A percentile compares a stretch with the other conserved stretches of the same genome.
phyloP scores from a whole-genome alignment of 129 eudicot species.

The Gnaphalium uliginosum region DNA sequence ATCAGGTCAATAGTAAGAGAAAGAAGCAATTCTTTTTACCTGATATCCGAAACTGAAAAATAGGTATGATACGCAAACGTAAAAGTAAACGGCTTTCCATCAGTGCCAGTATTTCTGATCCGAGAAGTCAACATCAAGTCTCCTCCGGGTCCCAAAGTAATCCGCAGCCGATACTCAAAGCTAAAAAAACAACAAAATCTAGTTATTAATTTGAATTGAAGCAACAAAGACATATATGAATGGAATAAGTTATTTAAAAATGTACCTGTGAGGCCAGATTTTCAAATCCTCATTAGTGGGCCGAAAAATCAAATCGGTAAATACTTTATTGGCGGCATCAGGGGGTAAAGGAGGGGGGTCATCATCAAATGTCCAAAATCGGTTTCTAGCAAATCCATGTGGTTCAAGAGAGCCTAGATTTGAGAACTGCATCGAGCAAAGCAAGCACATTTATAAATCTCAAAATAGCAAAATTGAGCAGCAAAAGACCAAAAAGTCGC shows the following conservation, averaged over 20 bases:
- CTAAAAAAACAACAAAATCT: constrained; percentile 34
- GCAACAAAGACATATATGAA: background rate
- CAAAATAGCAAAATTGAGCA: background rate
- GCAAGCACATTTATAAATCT: constrained; percentile 20
- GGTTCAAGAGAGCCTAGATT: constrained; percentile 63
- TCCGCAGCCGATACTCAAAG: constrained; percentile 82
- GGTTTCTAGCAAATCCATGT: constrained; percentile 90
- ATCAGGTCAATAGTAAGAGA: background rate
- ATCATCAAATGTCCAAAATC: constrained; percentile 67
- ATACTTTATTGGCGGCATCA: constrained; percentile 51
- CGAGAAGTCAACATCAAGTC: constrained; percentile 86
- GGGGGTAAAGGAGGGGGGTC: constrained; percentile 64
- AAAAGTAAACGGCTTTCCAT: constrained; percentile 77
- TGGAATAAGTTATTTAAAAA: background rate
- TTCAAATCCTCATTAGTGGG: constrained; percentile 79
- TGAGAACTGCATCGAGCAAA: constrained; percentile 55
- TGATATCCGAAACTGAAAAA: constrained; percentile 90
- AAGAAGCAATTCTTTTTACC: constrained; percentile 39
- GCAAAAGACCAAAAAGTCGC: constrained; percentile 18
- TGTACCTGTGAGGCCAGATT: constrained; percentile 83
- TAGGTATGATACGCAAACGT: constrained; percentile 90
- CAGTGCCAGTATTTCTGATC: constrained; percentile 69
- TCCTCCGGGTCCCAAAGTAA: constrained; percentile 74
- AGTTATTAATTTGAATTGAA: background rate
- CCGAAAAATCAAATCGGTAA: constrained; percentile 68